Evolutionary conservation across 164 flowering plant species (phyloP).

Genomic region (Annona squamosa): DNA sequence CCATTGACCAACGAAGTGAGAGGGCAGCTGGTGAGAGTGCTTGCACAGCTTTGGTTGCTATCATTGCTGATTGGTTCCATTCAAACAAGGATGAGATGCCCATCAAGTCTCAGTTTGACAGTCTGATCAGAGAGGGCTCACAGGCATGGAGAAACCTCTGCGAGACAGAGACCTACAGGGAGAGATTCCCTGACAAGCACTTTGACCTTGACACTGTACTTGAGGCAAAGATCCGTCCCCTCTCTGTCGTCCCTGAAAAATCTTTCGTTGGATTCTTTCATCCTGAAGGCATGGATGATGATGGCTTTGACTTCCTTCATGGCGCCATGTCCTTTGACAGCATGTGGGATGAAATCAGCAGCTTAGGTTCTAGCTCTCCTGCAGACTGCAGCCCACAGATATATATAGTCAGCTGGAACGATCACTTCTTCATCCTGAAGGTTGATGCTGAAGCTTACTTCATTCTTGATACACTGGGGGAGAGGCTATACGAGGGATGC

Average conservation of each 20-base stretch:
- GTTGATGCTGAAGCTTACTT: constrained; percentile 83
- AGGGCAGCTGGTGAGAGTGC: constrained; percentile 98
- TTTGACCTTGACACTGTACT: constrained; percentile 94
- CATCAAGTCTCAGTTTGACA: constrained; percentile 83
- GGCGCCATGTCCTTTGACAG: constrained; percentile 94
- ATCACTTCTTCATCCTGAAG: constrained; percentile 89
- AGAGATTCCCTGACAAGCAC: constrained; percentile 85
- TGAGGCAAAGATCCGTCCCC: constrained; percentile 71
- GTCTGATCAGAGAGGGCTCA: constrained; percentile 87
- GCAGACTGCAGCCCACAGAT: constrained; percentile 35
- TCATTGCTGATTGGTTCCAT: constrained; percentile 94
- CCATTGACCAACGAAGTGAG: constrained; percentile 93
- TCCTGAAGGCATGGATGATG: constrained; percentile 68
- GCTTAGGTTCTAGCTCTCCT: constrained; percentile 22
- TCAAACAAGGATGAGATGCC: constrained; percentile 63
- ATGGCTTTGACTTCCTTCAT: constrained; percentile 68
- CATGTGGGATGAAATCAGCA: constrained; percentile 92
- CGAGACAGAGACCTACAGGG: constrained; percentile 60
- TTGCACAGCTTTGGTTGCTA: constrained; percentile 93
- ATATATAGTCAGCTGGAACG: constrained; percentile 93
- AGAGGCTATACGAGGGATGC: constrained; percentile 91
- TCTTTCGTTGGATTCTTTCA: constrained; percentile 92
- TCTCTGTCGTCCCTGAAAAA: constrained; percentile 57
- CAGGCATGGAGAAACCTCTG: constrained; percentile 92
- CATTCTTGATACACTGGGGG: constrained; percentile 91